Evolutionary conservation across 148 eudicot species (phyloP), one percentile per base, ranked within the genome.

Genomic region (Pharnaceum exiguum): DNA sequence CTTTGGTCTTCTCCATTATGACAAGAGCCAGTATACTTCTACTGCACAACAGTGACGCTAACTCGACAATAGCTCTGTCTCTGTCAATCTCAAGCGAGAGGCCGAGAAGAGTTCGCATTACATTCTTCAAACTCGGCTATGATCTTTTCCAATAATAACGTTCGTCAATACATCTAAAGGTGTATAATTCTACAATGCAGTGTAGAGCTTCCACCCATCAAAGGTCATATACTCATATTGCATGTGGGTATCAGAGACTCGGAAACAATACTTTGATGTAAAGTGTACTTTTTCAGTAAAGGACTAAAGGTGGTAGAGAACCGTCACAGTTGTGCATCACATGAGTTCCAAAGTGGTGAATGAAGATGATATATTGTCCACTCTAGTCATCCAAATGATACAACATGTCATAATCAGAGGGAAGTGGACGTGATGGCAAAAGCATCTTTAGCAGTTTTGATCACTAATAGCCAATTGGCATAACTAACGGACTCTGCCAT

Each of bases 381-480:
- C 40, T 45, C 29, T 48, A 31, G 23, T 46, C 52, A 40, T n/a
- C n/a, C n/a, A 58, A 58, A 58, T 29, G 19, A 13, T 27, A 17
- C 29, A 30, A 47, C 33, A 28, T 43, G 62, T 46, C 45, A 23
- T 28, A 21, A 60, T 48, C 45, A 60, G 19, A 60, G 15, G 28
- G 7, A 47, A 51, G 37, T 27, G 39, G 57, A 4, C 31, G 57
- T 39, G 40, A 62, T 0, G 28, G 13, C 19, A 8, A 49, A 48
- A n/a, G 29, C 47, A 35, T 49, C 18, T 38, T 49, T 25, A 11
- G 23, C 48, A 47, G 39, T 36, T 17, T 33, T 26, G 24, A 61
- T 37, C 52, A 49, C 18, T 49, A 50, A 46, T 61, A 26, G 27
- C 56, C 37, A 50, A 37, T 49, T 48, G 46, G 55, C 55, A 10